These are phyloP conservation scores for Umbelopsis vinacea DNA, from an alignment of 192 early-diverging fungal species.

Conservation along the genomic window DNA sequence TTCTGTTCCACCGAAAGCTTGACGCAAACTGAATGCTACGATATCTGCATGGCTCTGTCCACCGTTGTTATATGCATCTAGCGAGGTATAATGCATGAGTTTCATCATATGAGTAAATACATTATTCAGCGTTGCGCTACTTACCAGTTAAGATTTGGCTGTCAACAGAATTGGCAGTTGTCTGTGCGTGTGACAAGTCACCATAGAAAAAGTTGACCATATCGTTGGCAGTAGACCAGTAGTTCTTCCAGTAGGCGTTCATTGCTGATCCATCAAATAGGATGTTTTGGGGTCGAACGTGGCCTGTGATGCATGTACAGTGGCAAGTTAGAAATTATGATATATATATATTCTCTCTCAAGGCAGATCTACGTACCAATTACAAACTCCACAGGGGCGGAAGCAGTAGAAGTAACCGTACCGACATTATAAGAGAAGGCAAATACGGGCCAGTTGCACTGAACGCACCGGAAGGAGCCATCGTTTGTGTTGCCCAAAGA, in stretches of 20 bases:
- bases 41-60: slow-evolving; percentile 16
- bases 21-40: background rate
- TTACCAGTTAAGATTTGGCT: background rate
- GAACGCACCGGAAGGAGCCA: background rate
- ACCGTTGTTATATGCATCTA: background rate
- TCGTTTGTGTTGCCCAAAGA: slow-evolving; percentile 21
- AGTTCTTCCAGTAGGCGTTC: slow-evolving; percentile 17
- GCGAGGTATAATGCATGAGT: background rate
- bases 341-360: background rate
- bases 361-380: background rate
- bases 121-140: background rate
- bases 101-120: too few relatives aligned
- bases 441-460: slow-evolving; percentile 6
- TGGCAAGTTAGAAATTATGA: background rate
- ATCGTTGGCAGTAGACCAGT: background rate
- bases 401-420: slow-evolving; percentile 14
- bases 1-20: slow-evolving; percentile 18
- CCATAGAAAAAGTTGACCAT: slow-evolving; percentile 20
- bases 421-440: slow-evolving; percentile 12
- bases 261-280: background rate
- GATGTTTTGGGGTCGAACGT: slow-evolving; percentile 17
- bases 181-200: slow-evolving; percentile 2
- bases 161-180: background rate
- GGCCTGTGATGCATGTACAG: background rate
- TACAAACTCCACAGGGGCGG: background rate